Conservation (phyloP, 768 basidiomycete species). For the Neoboletus subvelutipes region DNA sequence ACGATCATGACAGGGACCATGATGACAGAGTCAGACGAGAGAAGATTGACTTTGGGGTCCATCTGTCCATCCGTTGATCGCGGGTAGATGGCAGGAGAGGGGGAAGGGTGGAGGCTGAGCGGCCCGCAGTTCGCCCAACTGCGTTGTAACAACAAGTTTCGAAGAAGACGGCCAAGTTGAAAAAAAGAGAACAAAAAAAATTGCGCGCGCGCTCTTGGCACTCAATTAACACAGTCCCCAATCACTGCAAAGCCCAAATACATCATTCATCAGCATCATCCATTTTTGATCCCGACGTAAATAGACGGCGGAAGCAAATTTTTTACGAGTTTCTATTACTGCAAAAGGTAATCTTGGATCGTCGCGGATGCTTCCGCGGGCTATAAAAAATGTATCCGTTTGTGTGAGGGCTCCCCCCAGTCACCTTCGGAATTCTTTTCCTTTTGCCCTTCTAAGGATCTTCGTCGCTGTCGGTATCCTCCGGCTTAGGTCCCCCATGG, state of each 20-base stretch:
- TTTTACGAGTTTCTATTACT: slow-evolving; percentile 6
- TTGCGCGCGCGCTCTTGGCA: not conserved
- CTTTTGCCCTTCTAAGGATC: slow-evolving; percentile 19
- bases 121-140: slow-evolving; percentile 14
- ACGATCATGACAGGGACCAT: slow-evolving; percentile 19
- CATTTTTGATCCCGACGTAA: not conserved
- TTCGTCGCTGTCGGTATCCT: slow-evolving; percentile 73
- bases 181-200: too few species aligned
- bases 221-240: too few species aligned
- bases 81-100: slow-evolving; percentile 1
- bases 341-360: slow-evolving; percentile 34
- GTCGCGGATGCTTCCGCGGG: slow-evolving; percentile 29
- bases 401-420: slow-evolving; percentile 17
- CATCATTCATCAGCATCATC: not conserved
- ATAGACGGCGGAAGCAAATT: not conserved
- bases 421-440: slow-evolving; percentile 11
- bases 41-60: not conserved
- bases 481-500: slow-evolving; percentile 78
- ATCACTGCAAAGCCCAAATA: not conserved
- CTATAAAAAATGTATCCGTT: not conserved
- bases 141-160: slow-evolving; percentile 17
- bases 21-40: not conserved
- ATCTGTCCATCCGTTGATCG: slow-evolving; percentile 18
- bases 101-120: slow-evolving; percentile 7
- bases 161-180: slow-evolving; percentile 7